Base-by-base conservation (phyloP, 495 filamentous ascomycete species). In the Xylaria cubensis region DNA sequence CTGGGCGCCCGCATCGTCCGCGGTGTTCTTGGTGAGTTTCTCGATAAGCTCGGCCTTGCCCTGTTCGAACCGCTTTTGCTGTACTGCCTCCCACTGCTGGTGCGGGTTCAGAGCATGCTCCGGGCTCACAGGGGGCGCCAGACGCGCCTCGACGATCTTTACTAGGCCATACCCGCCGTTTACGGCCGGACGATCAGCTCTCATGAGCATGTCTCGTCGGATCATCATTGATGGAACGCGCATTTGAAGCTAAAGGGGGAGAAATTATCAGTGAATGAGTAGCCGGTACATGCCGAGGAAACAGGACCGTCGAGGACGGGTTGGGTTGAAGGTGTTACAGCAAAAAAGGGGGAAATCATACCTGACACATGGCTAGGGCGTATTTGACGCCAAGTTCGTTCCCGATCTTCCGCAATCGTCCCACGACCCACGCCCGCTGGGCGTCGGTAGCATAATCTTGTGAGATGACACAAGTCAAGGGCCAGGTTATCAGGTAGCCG, bases 191-290 rank as follows among this genome's bases (percentile, higher is more conserved):
- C 76, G 78, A 5, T 79, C 77, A 39, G 74, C 61, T 1, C 77
- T 77, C 78, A 85, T 76, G 1, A 84, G 70, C 6, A 77, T 78
- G 64, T 88, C 86, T 24, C 82, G 78, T 17, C 82, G 81, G 78
- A 88, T 87, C 72, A 86, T 80, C 86, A 88, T 87, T 0, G 83
- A 85, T 8, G 86, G 86, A 64, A 87, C 77, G 59, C 86, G 83
- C 50, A 88, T 74, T 71, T 85, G 77, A 50, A 86, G 78, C 83
- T 81, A 68, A 36, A n/a, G n/a, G 39, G 21, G 39, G 13, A 4
- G 41, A 6, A 42, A 44, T 10, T 12, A 10, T 12, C 2, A 34
- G 44, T n/a, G n/a, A n/a, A n/a, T n/a, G n/a, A n/a, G n/a, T n/a
- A n/a, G n/a, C n/a, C n/a, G 29, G 53, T 26, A 4, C 24, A 32